These are phyloP conservation scores for Prototheca wickerhamii DNA, from an alignment of 163 green algal genomes.

Conservation along the genomic window DNA sequence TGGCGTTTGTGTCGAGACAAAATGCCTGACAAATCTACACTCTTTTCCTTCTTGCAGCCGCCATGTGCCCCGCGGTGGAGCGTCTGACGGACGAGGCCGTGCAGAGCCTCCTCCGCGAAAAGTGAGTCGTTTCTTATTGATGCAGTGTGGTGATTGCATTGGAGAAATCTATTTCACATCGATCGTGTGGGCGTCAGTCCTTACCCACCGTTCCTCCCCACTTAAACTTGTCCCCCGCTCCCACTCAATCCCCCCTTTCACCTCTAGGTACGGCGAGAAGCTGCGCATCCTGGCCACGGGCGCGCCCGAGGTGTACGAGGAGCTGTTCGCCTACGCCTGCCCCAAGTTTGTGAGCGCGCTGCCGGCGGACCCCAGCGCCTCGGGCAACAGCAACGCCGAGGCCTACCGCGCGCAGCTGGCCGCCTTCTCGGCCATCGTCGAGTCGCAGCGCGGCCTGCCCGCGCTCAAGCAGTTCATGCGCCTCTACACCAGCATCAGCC, in stretches of 20 bases:
- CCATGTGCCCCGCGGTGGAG: slow-evolving; percentile 63
- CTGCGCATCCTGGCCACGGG: slow-evolving; percentile 47
- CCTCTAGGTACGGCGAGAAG: slow-evolving; percentile 69
- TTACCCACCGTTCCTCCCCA: too few relatives aligned
- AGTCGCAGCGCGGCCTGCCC: slow-evolving; percentile 61
- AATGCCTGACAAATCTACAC: neutral
- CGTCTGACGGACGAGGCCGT: slow-evolving; percentile 60
- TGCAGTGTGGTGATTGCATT: neutral
- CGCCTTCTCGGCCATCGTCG: slow-evolving; percentile 78
- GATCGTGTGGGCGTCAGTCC: too few relatives aligned
- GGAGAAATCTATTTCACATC: neutral
- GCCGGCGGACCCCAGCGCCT: too few relatives aligned
- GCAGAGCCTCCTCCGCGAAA: slow-evolving; percentile 71
- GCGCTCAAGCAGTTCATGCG: slow-evolving; percentile 87
- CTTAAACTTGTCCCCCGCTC: neutral
- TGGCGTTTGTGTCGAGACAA: neutral
- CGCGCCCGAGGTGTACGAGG: slow-evolving; percentile 64
- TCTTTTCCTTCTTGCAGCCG: slow-evolving; percentile 21
- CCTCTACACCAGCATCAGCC: slow-evolving; percentile 84
- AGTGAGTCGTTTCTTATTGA: slow-evolving; percentile 31
- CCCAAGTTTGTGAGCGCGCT: slow-evolving; percentile 88
- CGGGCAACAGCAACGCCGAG: slow-evolving; percentile 75
- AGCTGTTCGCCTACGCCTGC: slow-evolving; percentile 92
- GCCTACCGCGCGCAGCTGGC: slow-evolving; percentile 68
- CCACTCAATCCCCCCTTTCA: neutral